Conservation (phyloP, 805 yeast genomes). For the Teunomyces stri region DNA sequence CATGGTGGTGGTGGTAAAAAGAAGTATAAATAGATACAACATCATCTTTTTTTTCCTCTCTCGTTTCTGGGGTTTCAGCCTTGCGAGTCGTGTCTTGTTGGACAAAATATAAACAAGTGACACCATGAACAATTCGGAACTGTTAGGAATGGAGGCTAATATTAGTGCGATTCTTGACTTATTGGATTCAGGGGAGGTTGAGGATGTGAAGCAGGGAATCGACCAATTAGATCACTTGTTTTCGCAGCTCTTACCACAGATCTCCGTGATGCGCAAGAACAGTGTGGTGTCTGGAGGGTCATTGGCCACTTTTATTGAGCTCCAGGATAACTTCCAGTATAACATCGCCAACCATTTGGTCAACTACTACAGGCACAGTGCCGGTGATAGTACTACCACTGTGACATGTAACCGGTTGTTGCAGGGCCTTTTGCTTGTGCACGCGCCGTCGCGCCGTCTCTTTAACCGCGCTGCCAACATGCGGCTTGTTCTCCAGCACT, state of each 20-base stretch:
- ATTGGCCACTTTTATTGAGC: slow-evolving; percentile 29
- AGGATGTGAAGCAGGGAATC: slow-evolving; percentile 14
- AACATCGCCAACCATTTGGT: slow-evolving; percentile 45
- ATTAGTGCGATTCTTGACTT: slow-evolving; percentile 13
- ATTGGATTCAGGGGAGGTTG: slow-evolving; percentile 11
- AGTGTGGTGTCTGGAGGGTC: background rate
- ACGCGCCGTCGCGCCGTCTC: slow-evolving; percentile 50
- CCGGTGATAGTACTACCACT: background rate
- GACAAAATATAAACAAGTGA: background rate
- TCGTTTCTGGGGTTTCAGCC: too few relatives aligned
- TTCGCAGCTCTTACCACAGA: slow-evolving; percentile 16
- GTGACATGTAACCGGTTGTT: slow-evolving; percentile 37
- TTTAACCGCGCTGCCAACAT: slow-evolving; percentile 44
- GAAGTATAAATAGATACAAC: background rate
- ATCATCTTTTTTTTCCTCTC: too few relatives aligned
- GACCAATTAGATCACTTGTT: slow-evolving; percentile 16
- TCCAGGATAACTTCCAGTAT: slow-evolving; percentile 54
- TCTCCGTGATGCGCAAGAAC: slow-evolving; percentile 7
- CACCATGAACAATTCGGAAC: too few relatives aligned
- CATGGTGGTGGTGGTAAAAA: too few relatives aligned
- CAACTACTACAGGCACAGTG: slow-evolving; percentile 14
- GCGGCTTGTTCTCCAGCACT: slow-evolving; percentile 28
- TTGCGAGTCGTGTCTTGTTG: background rate
- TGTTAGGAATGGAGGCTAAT: slow-evolving; percentile 5
- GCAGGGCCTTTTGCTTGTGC: slow-evolving; percentile 62